Evolutionary conservation across 805 yeast genomes (phyloP).

Genomic region (Tetrapisispora namnaoensis): DNA sequence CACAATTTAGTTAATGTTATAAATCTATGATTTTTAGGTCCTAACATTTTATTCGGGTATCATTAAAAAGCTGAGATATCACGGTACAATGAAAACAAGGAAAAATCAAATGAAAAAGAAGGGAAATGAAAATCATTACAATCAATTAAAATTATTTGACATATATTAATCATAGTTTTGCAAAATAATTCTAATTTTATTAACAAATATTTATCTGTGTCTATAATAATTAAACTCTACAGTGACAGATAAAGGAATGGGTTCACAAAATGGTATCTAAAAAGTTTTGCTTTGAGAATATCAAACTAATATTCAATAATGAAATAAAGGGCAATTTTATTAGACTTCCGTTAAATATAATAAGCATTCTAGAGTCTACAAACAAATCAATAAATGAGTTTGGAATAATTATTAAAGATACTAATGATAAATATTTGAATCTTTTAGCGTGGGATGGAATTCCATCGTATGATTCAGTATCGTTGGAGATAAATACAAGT

Average conservation of each 20-base stretch:
- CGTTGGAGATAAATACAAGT: slow-evolving; percentile 21
- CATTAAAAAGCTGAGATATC: neutral
- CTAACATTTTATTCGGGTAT: neutral
- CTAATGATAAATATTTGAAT: slow-evolving; percentile 1
- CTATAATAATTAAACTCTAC: too few relatives aligned
- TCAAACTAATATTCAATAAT: slow-evolving; percentile 3
- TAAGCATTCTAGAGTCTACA: slow-evolving; percentile 13
- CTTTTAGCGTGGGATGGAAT: slow-evolving; percentile 25
- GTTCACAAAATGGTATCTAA: neutral
- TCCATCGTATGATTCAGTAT: slow-evolving; percentile 1
- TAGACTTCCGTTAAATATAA: slow-evolving; percentile 18
- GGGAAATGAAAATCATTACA: neutral
- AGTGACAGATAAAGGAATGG: neutral
- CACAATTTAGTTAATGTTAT: too few relatives aligned
- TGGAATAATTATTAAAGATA: slow-evolving; percentile 10
- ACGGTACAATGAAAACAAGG: neutral
- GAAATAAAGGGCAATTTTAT: slow-evolving; percentile 23
- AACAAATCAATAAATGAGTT: slow-evolving; percentile 19
- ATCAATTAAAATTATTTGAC: neutral
- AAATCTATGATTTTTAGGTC: too few relatives aligned
- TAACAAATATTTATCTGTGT: too few relatives aligned
- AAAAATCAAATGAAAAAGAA: neutral
- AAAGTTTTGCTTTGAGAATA: neutral
- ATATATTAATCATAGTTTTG: too few relatives aligned
- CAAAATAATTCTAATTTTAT: too few relatives aligned